phyloP scores from a whole-genome alignment of 768 basidiomycete species.

The Galerina sulciceps region DNA sequence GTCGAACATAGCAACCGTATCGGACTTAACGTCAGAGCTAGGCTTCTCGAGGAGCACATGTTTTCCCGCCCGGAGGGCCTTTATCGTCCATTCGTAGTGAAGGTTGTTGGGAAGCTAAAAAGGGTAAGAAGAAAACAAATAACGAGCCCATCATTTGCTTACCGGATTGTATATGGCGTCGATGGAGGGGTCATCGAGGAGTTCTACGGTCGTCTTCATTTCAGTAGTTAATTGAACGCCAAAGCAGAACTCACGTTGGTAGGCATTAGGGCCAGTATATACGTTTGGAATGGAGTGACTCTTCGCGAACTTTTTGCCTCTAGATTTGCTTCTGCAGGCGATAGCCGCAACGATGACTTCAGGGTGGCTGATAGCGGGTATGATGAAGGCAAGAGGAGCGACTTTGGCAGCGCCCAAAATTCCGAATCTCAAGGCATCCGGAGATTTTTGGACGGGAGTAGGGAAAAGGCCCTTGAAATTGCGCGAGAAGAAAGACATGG shows the following conservation, averaged over 20 bases:
- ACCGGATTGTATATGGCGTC: constrained; percentile 43
- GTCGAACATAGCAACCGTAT: constrained; percentile 17
- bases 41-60: constrained; percentile 74
- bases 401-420: too few species aligned
- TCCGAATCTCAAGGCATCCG: too few species aligned
- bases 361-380: constrained; percentile 29
- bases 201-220: constrained; percentile 19
- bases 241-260: too few species aligned
- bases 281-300: constrained; percentile 53
- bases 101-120: constrained; percentile 59
- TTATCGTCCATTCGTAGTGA: constrained; percentile 75
- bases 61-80: constrained; percentile 65
- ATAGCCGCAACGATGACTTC: constrained; percentile 35
- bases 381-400: too few species aligned
- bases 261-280: constrained; percentile 25
- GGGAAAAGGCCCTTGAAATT: too few species aligned
- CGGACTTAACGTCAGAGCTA: constrained; percentile 23
- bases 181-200: constrained; percentile 49
- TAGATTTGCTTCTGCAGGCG: constrained; percentile 29
- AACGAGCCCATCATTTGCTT: too few species aligned
- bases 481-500: too few species aligned
- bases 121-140: too few species aligned
- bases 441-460: too few species aligned
- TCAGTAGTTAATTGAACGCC: too few species aligned
- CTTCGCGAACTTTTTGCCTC: constrained; percentile 52